phyloP scores from a whole-genome alignment of 2,329 filamentous ascomycete genomes.

The Purpureocillium lavendulum region DNA sequence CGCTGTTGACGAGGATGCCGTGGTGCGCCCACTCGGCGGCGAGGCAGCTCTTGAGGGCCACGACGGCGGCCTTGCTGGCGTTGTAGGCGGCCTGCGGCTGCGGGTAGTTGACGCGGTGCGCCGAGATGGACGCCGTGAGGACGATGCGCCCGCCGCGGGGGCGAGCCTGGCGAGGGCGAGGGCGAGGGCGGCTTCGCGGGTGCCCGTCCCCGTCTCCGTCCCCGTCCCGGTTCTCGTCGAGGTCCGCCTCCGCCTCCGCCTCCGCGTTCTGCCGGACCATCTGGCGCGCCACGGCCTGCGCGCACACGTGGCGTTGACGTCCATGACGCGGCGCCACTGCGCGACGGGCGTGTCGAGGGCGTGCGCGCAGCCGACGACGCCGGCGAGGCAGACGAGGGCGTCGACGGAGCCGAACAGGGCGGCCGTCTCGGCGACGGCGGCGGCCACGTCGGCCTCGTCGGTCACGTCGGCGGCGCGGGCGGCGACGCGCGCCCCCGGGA shows the following conservation, averaged over 20 bases:
- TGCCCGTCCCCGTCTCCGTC: no score
- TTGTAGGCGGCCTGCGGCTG: slow-evolving; percentile 69
- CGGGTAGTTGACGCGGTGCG: slow-evolving; percentile 60
- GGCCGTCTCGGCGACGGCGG: slow-evolving; percentile 6
- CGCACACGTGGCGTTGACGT: slow-evolving; percentile 66
- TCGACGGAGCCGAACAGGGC: slow-evolving; percentile 11
- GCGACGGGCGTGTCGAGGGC: slow-evolving; percentile 36
- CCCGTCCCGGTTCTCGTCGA: no score
- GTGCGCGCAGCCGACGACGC: slow-evolving; percentile 54
- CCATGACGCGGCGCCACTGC: slow-evolving; percentile 55
- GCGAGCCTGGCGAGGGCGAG: no score
- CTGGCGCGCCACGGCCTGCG: slow-evolving; percentile 50
- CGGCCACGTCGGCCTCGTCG: slow-evolving; percentile 8
- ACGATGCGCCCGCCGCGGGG: slow-evolving; percentile 53
- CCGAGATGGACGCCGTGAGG: slow-evolving; percentile 61
- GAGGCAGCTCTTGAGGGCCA: slow-evolving; percentile 54
- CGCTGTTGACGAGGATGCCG: slow-evolving; percentile 62
- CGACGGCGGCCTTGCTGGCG: slow-evolving; percentile 58
- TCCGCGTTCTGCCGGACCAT: slow-evolving; percentile 38
- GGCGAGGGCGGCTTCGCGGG: no score
- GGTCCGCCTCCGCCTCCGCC: no score
- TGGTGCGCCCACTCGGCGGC: slow-evolving; percentile 66
- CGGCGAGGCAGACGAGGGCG: slow-evolving; percentile 34
- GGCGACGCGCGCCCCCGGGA: slow-evolving; percentile 10
- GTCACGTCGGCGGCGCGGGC: slow-evolving; percentile 11